These are phyloP conservation scores for Raffaelea arxii DNA, from an alignment of 2,329 filamentous ascomycete genomes.

Conservation along the genomic window DNA sequence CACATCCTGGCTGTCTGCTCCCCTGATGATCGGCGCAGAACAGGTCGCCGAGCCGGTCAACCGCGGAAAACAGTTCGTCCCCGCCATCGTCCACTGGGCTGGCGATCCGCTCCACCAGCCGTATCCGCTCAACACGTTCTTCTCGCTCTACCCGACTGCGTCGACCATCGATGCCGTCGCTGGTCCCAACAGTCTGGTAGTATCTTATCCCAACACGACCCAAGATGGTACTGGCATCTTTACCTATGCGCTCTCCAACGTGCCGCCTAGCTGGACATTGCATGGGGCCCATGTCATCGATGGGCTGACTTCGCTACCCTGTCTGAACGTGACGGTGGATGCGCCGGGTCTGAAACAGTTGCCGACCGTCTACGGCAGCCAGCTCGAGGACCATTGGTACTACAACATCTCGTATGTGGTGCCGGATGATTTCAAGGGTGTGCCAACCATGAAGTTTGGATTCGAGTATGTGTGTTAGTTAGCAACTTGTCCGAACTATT, in stretches of 20 bases:
- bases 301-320: conserved; percentile 26
- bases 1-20: conserved; percentile 30
- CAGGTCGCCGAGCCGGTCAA: conserved; percentile 25
- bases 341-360: conserved; percentile 26
- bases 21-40: conserved; percentile 32
- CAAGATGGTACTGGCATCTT: conserved; percentile 28
- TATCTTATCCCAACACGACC: conserved; percentile 30
- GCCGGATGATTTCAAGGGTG: conserved; percentile 26
- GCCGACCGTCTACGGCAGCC: conserved; percentile 25
- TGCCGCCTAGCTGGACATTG: conserved; percentile 28
- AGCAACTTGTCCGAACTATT: too few relatives aligned
- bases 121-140: conserved; percentile 28
- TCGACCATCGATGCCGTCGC: conserved; percentile 30
- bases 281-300: conserved; percentile 18
- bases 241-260: conserved; percentile 26
- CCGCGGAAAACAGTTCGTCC: conserved; percentile 30
- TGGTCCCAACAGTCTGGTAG: conserved; percentile 19
- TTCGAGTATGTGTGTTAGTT: background rate
- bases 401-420: conserved; percentile 38
- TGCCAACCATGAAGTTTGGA: background rate
- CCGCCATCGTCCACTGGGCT: conserved; percentile 36
- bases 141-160: conserved; percentile 30
- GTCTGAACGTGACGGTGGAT: conserved; percentile 26
- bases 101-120: conserved; percentile 27
- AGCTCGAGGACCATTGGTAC: conserved; percentile 29